Evolutionary conservation across 768 basidiomycete genomes (phyloP), one percentile per base, ranked within the genome.

Genomic region (Trametes coccinea): DNA sequence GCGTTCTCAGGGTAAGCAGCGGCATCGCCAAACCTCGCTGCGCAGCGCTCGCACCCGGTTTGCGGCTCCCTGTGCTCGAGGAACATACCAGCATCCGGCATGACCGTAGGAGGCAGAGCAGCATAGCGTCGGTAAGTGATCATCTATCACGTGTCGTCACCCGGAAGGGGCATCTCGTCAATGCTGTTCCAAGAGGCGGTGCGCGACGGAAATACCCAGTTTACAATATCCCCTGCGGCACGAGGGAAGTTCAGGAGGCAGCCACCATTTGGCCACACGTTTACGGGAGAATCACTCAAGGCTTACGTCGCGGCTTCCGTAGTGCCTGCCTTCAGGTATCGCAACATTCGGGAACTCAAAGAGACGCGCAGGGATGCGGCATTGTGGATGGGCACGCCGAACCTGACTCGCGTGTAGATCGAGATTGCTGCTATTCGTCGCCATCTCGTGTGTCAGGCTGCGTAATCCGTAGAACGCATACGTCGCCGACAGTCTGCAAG

Each of bases 131-230:
- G 40, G 30, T 31, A 44, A 11, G 49, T 52, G 58, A 60, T 64
- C 53, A 60, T 64, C 53, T 56, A 64, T 64, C 62, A 64, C 62
- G 62, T 64, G 62, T 59, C 39, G 54, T 54, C 34, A 41, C 53
- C 59, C 37, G 40, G 30, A 57, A 57, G 43, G 43, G 55, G 51
- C 51, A 62, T 62, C 61, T 62, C 51, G 30, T 50, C 57, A 63
- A 53, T 60, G 48, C 58, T 60, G 58, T 64, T 49, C 57, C 16
- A n/a, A 5, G 30, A 27, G 57, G 57, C 57, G 16, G 50, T 59
- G 48, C 56, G 40, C 27, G 46, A 46, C n/a, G 11, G n/a, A 14
- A 13, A 11, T 43, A 52, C 57, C 41, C 33, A 52, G 43, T 44
- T 51, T 37, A 11, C 34, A 50, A 50, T n/a, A n/a, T 17, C 27